Evolutionary conservation across 1,139 yeast species (phyloP), one percentile per base, ranked within the genome.

Genomic region (Lodderomyces theae): DNA sequence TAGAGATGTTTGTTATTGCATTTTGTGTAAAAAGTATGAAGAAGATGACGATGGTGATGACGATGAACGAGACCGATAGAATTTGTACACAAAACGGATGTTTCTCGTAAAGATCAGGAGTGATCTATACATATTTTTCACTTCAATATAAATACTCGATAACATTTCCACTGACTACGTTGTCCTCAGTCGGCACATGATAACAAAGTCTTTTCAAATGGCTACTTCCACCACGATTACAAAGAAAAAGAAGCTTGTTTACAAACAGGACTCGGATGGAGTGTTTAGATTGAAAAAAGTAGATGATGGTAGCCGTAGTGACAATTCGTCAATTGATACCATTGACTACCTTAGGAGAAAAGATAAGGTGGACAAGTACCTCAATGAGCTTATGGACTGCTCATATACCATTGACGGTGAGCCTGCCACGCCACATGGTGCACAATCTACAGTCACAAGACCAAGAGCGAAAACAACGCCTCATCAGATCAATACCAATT

Each of bases 201-300:
- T n/a, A n/a, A n/a, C n/a, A n/a, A n/a, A n/a, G n/a, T n/a, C 12
- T 18, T 23, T 4, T 12, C 30, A 5, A 13, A 46, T 47, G 50
- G 48, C 50, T 8, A 41, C 41, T n/a, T 39, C 54, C 9, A 51
- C 53, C 10, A 45, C 50, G 12, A 49, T 52, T 11, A 42, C 44
- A 9, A 47, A 46, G 23, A 60, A 59, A 43, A 64, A 62, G 48
- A 66, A 64, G 44, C 51, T 68, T 21, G 64, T 68, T 7, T 69
- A 69, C 49, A 63, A 63, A 43, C 72, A 66, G 47, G 72, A 64
- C 44, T 62, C 69, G 8, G 74, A 69, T 47, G 74, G 74, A 3
- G 71, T 68, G 5, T 69, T 66, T 44, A 54, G 73, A n/a, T 53
- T 68, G 42, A 66, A 66, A 43, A 64, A 61, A 44, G 56, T 59